Evolutionary conservation across 352 stramenopile species (phyloP).

Genomic region (Phytophthora hybrid): DNA sequence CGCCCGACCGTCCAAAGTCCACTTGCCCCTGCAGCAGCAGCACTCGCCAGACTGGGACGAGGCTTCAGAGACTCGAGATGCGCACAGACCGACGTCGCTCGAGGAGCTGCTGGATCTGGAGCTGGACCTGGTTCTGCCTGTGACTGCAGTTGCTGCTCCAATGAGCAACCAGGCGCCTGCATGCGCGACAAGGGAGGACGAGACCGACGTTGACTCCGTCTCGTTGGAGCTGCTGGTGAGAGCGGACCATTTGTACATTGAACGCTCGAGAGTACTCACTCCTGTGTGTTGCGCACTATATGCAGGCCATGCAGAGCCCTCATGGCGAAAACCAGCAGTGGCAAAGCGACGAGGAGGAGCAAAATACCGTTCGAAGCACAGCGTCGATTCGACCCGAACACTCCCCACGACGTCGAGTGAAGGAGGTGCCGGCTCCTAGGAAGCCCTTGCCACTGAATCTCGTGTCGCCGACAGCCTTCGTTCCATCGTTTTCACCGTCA

Average conservation of each 20-base stretch:
- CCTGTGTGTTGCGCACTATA: neutral
- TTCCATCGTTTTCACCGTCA: conserved; percentile 48
- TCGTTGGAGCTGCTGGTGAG: conserved; percentile 73
- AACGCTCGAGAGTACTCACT: conserved; percentile 3
- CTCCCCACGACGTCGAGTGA: conserved; percentile 24
- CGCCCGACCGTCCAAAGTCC: conserved; percentile 16
- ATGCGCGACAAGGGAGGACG: conserved; percentile 11
- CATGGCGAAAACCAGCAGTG: conserved; percentile 68
- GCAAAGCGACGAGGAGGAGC: conserved; percentile 38
- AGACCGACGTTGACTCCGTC: conserved; percentile 27
- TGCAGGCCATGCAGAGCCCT: conserved; percentile 75
- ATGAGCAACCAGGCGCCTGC: conserved; percentile 42
- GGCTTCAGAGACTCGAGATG: neutral
- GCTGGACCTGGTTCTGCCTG: conserved; percentile 46
- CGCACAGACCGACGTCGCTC: conserved; percentile 37
- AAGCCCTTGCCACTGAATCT: conserved; percentile 41
- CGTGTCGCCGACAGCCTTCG: conserved; percentile 53
- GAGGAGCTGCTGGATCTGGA: conserved; percentile 61
- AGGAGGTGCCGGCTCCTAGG: conserved; percentile 3
- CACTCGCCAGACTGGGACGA: conserved; percentile 28
- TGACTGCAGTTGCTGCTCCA: conserved; percentile 12
- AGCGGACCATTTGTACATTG: neutral
- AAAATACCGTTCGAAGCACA: neutral
- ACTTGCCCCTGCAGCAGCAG: conserved; percentile 25
- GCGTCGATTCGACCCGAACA: conserved; percentile 29